Conservation (phyloP, 495 filamentous ascomycete genomes). For the Haplographium delicatum region DNA sequence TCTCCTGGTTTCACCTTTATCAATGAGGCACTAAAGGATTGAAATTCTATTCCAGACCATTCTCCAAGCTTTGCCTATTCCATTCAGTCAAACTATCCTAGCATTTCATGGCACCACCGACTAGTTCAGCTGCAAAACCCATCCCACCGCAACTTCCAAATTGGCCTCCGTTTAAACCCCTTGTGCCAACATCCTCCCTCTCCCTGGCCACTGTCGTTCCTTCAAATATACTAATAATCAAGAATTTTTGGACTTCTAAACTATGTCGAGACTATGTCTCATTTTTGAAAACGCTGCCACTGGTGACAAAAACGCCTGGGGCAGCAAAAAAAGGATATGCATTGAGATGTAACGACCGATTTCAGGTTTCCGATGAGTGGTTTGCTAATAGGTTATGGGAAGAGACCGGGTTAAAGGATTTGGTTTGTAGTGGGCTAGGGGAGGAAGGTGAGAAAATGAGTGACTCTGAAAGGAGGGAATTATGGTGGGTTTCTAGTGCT, state of each 20-base stretch:
- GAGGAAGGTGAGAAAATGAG: constrained; percentile 15
- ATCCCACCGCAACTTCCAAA: constrained; percentile 36
- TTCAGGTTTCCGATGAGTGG: constrained; percentile 68
- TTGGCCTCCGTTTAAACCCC: constrained; percentile 76
- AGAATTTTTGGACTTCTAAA: constrained; percentile 70
- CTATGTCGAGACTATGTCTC: constrained; percentile 78
- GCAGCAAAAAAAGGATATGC: constrained; percentile 83
- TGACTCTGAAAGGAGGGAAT: constrained; percentile 26
- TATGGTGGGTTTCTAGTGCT: constrained; percentile 28
- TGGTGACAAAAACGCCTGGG: constrained; percentile 77
- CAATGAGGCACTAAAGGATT: too few relatives aligned
- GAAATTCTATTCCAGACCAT: too few relatives aligned
- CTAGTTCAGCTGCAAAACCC: constrained; percentile 6
- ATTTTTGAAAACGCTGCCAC: constrained; percentile 68
- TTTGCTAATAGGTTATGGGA: constrained; percentile 76
- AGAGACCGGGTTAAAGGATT: constrained; percentile 52
- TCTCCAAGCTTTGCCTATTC: too few relatives aligned
- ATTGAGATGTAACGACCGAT: constrained; percentile 84
- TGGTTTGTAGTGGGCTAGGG: constrained; percentile 30
- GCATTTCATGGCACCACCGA: constrained; percentile 1
- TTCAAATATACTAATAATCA: constrained; percentile 69
- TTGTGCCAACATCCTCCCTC: constrained; percentile 64
- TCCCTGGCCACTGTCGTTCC: constrained; percentile 42
- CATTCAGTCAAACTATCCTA: too few relatives aligned
- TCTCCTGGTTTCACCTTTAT: too few relatives aligned